Evolutionary conservation across 192 early-diverging fungal species (phyloP).

Genomic region (Kappamyces sp.): DNA sequence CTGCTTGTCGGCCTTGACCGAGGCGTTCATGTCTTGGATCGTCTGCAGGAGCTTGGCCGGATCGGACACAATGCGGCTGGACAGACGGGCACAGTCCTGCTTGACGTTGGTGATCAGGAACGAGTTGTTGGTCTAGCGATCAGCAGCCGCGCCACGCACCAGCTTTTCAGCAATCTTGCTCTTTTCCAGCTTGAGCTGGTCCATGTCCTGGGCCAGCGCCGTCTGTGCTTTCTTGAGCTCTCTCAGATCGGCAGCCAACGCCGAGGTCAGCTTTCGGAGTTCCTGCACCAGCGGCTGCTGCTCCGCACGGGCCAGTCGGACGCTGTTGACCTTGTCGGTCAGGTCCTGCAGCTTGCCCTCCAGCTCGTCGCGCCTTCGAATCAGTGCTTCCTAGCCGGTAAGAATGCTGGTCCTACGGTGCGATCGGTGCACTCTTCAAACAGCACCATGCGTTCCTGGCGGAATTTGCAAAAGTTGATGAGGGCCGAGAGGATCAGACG

Average conservation of each 20-base stretch:
- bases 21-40: slow-evolving; percentile 52
- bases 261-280: slow-evolving; percentile 45
- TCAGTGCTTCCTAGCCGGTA: background rate
- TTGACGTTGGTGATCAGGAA: slow-evolving; percentile 44
- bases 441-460: slow-evolving; percentile 65
- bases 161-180: slow-evolving; percentile 47
- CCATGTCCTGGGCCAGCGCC: slow-evolving; percentile 32
- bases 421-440: slow-evolving; percentile 58
- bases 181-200: slow-evolving; percentile 44
- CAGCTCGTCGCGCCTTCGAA: slow-evolving; percentile 33
- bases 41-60: slow-evolving; percentile 65
- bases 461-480: slow-evolving; percentile 88
- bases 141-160: slow-evolving; percentile 26
- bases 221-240: slow-evolving; percentile 40
- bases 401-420: slow-evolving; percentile 29
- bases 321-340: slow-evolving; percentile 42
- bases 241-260: slow-evolving; percentile 47
- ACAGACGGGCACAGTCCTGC: slow-evolving; percentile 48
- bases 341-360: slow-evolving; percentile 50
- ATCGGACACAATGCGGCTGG: slow-evolving; percentile 63
- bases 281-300: slow-evolving; percentile 46
- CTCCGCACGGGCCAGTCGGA: slow-evolving; percentile 43
- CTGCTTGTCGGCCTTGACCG: slow-evolving; percentile 35
- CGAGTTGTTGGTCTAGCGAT: slow-evolving; percentile 34
- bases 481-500: slow-evolving; percentile 70